A percentile compares a stretch with the other conserved stretches of the same genome.
Evolutionary conservation across 192 early-diverging fungal genomes (phyloP).

Genomic region (Coemansia sp.): DNA sequence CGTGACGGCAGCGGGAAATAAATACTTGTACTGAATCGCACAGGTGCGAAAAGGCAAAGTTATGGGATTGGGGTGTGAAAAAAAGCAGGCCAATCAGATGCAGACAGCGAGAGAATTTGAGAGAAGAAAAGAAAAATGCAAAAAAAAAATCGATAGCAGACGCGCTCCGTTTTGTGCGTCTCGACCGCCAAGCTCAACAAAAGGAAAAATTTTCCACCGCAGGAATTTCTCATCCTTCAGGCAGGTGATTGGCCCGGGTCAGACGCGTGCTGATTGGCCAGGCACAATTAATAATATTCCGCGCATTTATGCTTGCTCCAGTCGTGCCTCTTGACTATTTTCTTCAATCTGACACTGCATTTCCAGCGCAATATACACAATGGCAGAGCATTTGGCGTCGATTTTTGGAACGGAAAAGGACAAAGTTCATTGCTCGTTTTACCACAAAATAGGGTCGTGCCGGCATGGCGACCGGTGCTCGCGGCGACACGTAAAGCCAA

Average conservation of each 20-base stretch:
- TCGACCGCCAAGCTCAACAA: neutral
- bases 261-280: slow-evolving; percentile 23
- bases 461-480: slow-evolving; percentile 96
- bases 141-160: neutral
- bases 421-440: slow-evolving; percentile 99
- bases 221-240: neutral
- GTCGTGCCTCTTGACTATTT: neutral
- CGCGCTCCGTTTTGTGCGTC: neutral
- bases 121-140: neutral
- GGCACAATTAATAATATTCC: neutral
- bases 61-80: neutral
- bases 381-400: slow-evolving; percentile 81
- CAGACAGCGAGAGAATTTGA: slow-evolving; percentile 8
- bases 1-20: neutral
- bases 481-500: slow-evolving; percentile 95
- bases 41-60: neutral
- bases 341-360: neutral
- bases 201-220: neutral
- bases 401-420: slow-evolving; percentile 99
- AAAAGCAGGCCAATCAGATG: slow-evolving; percentile 9
- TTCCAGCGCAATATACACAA: slow-evolving; percentile 23
- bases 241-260: slow-evolving; percentile 8
- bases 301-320: neutral
- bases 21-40: neutral
- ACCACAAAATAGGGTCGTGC: slow-evolving; percentile 99